Base-by-base conservation (phyloP, 495 filamentous ascomycete species). In the Pyrenula massariospora region DNA sequence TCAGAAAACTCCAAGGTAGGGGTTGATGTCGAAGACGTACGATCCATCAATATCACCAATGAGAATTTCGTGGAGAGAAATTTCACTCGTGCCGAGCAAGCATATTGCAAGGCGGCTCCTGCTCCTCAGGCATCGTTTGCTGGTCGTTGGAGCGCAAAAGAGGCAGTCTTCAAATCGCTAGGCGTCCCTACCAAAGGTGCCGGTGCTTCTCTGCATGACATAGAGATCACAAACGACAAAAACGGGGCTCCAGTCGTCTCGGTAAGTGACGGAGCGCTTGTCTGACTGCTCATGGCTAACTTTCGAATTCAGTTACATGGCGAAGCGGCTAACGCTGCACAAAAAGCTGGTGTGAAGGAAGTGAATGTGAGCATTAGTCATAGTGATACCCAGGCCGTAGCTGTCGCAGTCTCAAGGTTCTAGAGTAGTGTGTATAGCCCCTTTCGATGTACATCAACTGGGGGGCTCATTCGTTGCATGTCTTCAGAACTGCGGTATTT, bases 151-250 rank as follows among this genome's bases (percentile, higher is more conserved):
- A 89, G 84, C 60, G 93, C 93, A 2, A 99, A 99, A 72, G 93
- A 99, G 74, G 93, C 92, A 2, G 90, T 99, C 2, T 99, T 99
- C 76, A 99, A 99, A 78, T 86, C 87, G 12, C 73, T 99, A n/a
- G 88, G 89, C 48, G 89, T 96, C n/a, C 68, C 78, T 60, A 81
- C 88, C 66, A 84, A 87, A 70, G 93, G 93, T 55, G 91, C 85
- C 12, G 93, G 94, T 58, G 91, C 93, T 54, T 78, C 87, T 19
- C 62, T 99, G 73, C 91, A 85, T 74, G 92, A 96, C 12, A 97
- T 99, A 72, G 93, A 99, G 77, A 91, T 99, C 58, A 68, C 77
- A 42, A 83, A 79, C 58, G 86, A 92, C 65, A 80, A 85, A 54
- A 87, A 81, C 22, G 93, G 94, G 24, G 89, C 84, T 47, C 93